Base-by-base conservation (phyloP, 2,329 filamentous ascomycete genomes). In the Furcasterigmium furcatum region DNA sequence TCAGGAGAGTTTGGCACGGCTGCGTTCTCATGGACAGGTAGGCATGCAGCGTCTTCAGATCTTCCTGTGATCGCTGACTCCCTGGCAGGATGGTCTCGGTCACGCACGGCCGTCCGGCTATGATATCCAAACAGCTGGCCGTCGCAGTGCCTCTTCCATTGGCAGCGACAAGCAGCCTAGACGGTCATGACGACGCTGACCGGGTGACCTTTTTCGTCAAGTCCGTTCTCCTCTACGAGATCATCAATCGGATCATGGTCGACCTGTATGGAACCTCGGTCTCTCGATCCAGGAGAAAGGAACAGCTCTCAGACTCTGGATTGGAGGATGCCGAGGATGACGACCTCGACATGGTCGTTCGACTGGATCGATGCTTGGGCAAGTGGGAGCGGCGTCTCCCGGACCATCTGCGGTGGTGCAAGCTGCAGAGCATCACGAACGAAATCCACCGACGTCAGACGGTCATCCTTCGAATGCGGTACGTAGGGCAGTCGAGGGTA, bases 1-100 rank as follows among this genome's bases (percentile, higher is more conserved):
- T 60, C 1, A 50, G 61, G 3, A 55, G 61, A 14, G 49, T 68
- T 38, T 68, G 65, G 65, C 57, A 68, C 39, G 64, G 63, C 0
- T 68, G 65, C 40, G 58, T 68, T 8, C 46, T 67, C 1, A 67
- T 68, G 65, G 65, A 68, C 30, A 52, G 65, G 65, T 66, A 47
- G 32, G 61, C 4, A n/a, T 2, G 4, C 2, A 1, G 14, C 2
- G 2, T 9, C 3, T 14, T n/a, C 6, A 24, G 7, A 5, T 3
- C 4, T 46, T 2, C 2, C 2, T 9, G n/a, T n/a, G n/a, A n/a
- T n/a, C 22, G 30, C 53, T 54, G 13, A 53, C 7, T 1, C 10
- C 3, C 16, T 32, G 2, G 0, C 3, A 67, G 63, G 1, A 65
- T 67, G 59, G 61, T 68, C 0, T 59, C 62, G 4, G 53, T 66